These are phyloP conservation scores for Trichoderma aggressivum DNA, from an alignment of 2,329 filamentous ascomycete species.

Conservation along the genomic window DNA sequence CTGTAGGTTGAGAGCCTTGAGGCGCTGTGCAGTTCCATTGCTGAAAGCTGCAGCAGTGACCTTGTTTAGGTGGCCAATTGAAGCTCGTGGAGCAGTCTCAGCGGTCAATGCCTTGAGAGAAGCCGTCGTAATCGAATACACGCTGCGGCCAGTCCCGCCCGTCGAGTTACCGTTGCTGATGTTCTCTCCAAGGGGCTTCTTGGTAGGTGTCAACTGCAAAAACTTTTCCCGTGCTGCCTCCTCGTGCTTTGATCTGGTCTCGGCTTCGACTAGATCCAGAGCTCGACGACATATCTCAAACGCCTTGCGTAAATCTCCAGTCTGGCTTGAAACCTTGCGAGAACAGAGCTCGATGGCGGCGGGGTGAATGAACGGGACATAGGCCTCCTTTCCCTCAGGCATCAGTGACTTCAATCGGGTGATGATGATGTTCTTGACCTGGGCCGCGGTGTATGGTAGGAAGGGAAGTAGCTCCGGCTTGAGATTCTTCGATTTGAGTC, in stretches of 20 bases:
- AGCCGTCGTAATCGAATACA: conserved; percentile 46
- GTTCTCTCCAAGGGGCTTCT: conserved; percentile 77
- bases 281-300: conserved; percentile 91
- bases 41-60: conserved; percentile 87
- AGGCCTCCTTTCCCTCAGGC: conserved; percentile 54
- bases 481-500: conserved; percentile 86
- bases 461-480: conserved; percentile 89
- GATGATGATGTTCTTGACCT: conserved; percentile 85
- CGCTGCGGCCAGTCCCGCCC: conserved; percentile 38
- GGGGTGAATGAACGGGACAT: conserved; percentile 86
- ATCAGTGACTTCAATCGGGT: conserved; percentile 75
- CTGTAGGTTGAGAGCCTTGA: conserved; percentile 87
- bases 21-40: conserved; percentile 79
- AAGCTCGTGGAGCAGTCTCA: conserved; percentile 81
- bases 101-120: conserved; percentile 63
- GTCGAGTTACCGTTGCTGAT: conserved; percentile 65
- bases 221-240: conserved; percentile 56
- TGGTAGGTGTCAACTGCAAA: conserved; percentile 63
- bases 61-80: conserved; percentile 86
- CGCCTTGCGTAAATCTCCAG: conserved; percentile 88
- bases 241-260: conserved; percentile 72
- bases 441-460: conserved; percentile 81
- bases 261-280: conserved; percentile 82
- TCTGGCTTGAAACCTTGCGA: conserved; percentile 91
- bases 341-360: conserved; percentile 91